A percentile compares a stretch with the other conserved stretches of the same genome.
phyloP scores from a whole-genome alignment of 2,329 filamentous ascomycete genomes.

The Penicillium sp. region DNA sequence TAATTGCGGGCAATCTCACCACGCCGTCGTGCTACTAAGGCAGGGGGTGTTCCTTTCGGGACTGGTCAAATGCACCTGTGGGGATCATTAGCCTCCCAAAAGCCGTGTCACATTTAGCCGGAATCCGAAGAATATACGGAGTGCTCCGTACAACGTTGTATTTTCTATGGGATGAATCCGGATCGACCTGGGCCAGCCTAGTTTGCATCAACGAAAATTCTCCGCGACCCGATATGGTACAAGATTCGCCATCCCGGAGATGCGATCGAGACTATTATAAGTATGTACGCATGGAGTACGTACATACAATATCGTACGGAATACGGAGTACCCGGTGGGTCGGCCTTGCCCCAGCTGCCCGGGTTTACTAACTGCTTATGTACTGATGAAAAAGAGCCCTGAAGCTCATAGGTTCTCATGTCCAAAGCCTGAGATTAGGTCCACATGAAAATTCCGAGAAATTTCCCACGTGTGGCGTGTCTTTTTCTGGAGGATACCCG shows the following conservation, averaged over 20 bases:
- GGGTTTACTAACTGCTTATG: neutral
- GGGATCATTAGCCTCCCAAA: neutral
- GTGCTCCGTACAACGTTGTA: neutral
- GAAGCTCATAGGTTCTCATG: neutral
- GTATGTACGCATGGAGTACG: neutral
- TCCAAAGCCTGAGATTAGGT: neutral
- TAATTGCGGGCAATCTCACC: neutral
- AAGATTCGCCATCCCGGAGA: neutral
- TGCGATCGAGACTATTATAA: neutral
- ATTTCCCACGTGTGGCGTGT: neutral
- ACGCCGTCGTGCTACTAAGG: conserved; percentile 12
- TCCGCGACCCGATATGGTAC: neutral
- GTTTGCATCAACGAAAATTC: neutral
- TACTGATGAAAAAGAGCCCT: neutral
- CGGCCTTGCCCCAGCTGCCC: neutral
- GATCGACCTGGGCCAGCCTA: neutral
- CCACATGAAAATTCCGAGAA: neutral
- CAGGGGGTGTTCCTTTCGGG: conserved; percentile 13
- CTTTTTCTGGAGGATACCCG: neutral
- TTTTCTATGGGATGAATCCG: neutral
- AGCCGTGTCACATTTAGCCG: neutral
- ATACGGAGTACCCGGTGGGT: neutral
- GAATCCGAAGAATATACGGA: neutral
- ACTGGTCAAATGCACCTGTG: conserved; percentile 2
- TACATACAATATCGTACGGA: neutral